These are phyloP conservation scores for Candida piceae DNA, from an alignment of 805 yeast species.

Conservation along the genomic window DNA sequence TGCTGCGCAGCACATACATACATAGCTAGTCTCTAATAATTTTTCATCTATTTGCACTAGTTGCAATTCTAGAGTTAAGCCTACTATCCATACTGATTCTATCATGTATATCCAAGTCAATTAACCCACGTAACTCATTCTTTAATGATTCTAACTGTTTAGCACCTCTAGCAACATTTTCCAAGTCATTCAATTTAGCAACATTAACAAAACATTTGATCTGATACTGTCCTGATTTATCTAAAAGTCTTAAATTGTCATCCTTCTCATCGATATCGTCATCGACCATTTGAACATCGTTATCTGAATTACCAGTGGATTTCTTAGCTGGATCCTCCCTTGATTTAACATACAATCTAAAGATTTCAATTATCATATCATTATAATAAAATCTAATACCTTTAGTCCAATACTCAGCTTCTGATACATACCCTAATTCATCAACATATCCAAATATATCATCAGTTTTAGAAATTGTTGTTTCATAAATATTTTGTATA, in stretches of 20 bases:
- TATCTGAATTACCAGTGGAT: not conserved
- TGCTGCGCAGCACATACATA: no score
- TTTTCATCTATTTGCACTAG: conserved; percentile 2
- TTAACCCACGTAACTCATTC: conserved; percentile 59
- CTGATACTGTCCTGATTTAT: conserved; percentile 51
- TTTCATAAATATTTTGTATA: conserved; percentile 64
- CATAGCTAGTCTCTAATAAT: no score
- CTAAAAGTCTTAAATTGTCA: conserved; percentile 28
- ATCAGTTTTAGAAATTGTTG: conserved; percentile 45
- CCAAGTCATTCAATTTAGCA: conserved; percentile 68
- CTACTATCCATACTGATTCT: conserved; percentile 79
- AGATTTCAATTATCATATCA: conserved; percentile 56
- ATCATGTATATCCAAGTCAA: conserved; percentile 70
- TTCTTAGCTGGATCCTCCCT: conserved; percentile 3
- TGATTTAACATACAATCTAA: conserved; percentile 39
- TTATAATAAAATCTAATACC: conserved; percentile 62
- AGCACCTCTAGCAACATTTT: conserved; percentile 59
- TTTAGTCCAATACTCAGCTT: conserved; percentile 53
- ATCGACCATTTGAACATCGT: conserved; percentile 4
- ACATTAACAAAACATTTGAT: conserved; percentile 69
- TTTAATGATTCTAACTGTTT: conserved; percentile 59
- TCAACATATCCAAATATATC: conserved; percentile 44
- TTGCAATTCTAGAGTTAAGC: conserved; percentile 34
- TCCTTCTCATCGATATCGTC: conserved; percentile 5
- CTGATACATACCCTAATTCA: conserved; percentile 67